These are phyloP conservation scores for Candida sanyiensis DNA, from an alignment of 805 yeast species.

Conservation along the genomic window DNA sequence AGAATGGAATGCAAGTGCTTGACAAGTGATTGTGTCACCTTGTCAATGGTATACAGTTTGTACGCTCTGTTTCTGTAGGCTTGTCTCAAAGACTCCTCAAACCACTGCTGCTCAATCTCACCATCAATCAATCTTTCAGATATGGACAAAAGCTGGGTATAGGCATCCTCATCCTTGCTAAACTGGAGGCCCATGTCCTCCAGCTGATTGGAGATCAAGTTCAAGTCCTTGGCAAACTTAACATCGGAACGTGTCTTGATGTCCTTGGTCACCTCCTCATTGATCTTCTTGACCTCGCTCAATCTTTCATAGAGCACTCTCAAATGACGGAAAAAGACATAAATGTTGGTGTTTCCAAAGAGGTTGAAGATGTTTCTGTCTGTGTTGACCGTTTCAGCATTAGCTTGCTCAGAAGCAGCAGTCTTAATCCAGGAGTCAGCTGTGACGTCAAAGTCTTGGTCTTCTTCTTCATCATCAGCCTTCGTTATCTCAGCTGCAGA, in stretches of 20 bases:
- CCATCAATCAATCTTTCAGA: constrained; percentile 80
- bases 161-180: constrained; percentile 55
- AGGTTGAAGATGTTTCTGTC: constrained; percentile 60
- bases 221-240: constrained; percentile 82
- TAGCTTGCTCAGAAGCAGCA: constrained; percentile 20
- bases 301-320: constrained; percentile 78
- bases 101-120: constrained; percentile 88
- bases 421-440: constrained; percentile 28
- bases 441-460: constrained; percentile 16
- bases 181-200: constrained; percentile 77
- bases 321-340: constrained; percentile 83
- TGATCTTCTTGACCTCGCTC: constrained; percentile 66
- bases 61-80: constrained; percentile 92
- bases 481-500: constrained; percentile 23
- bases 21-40: constrained; percentile 74
- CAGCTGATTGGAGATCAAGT: constrained; percentile 71
- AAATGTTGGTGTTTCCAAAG: constrained; percentile 84
- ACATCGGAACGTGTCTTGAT: constrained; percentile 56
- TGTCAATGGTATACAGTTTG: constrained; percentile 87
- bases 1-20: constrained; percentile 86
- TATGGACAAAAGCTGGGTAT: constrained; percentile 69
- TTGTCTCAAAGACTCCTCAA: constrained; percentile 92
- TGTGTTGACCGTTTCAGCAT: constrained; percentile 25
- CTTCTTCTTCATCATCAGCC: constrained; percentile 23
- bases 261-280: constrained; percentile 67